Evolutionary conservation across 2,329 filamentous ascomycete species (phyloP).

Genomic region (Scleromitrula shiraiana): DNA sequence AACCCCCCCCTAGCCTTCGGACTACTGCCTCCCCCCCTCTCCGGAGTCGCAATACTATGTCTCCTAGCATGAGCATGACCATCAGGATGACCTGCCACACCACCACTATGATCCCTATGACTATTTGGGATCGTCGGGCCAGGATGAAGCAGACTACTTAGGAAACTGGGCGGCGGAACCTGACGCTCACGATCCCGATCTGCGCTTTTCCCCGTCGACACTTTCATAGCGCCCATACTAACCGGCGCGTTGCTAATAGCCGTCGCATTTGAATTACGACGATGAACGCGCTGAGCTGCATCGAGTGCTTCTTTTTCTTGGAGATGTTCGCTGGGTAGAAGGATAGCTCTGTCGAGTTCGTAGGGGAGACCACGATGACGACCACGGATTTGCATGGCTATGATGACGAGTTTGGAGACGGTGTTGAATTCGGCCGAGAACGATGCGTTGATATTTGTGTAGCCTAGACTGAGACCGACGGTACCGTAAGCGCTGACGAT

Average conservation of each 20-base stretch:
- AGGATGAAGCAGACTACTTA: constrained; percentile 26
- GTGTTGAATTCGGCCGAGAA: constrained; percentile 76
- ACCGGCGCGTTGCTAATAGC: constrained; percentile 5
- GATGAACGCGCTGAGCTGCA: constrained; percentile 9
- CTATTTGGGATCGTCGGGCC: constrained; percentile 27
- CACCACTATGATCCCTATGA: constrained; percentile 14
- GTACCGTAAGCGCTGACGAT: constrained; percentile 90
- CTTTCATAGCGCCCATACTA: constrained; percentile 11
- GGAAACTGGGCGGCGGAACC: constrained; percentile 17
- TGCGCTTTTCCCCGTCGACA: constrained; percentile 11
- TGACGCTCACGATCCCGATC: constrained; percentile 2
- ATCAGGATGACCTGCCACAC: neutral
- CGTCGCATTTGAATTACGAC: constrained; percentile 14
- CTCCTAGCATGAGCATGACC: too few relatives aligned
- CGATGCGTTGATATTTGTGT: constrained; percentile 64
- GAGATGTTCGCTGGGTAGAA: constrained; percentile 58
- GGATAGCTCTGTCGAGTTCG: constrained; percentile 60
- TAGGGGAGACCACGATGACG: constrained; percentile 62
- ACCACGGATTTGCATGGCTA: constrained; percentile 63
- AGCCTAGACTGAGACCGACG: constrained; percentile 84
- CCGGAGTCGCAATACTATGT: constrained; percentile 4
- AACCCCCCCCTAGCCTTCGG: constrained; percentile 2
- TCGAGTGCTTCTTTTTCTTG: constrained; percentile 51
- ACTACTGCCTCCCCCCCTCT: constrained; percentile 1
- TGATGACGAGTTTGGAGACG: constrained; percentile 53